Evolutionary conservation across 768 basidiomycete species (phyloP), one percentile per base, ranked within the genome.

Genomic region (Rhizopogon vesiculosus): DNA sequence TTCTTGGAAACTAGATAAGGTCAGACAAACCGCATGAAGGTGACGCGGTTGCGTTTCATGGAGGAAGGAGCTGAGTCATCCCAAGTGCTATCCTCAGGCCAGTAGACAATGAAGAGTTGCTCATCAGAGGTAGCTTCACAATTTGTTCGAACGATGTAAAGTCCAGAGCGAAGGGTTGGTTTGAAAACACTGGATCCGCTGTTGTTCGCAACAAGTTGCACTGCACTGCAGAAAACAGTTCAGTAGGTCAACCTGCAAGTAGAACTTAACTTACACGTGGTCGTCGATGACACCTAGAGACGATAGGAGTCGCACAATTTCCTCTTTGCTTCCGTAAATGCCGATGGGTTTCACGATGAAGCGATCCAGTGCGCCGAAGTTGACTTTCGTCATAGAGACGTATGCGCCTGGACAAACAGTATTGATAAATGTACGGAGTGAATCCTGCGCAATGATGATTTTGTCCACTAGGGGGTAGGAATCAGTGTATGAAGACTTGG

Each of bases 41-140:
- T 82, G 3, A 79, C 70, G 5, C 84, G 73, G 66, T 84, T 86
- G 3, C 78, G 74, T 29, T 72, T 62, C 46, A 81, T 74, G 4
- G 80, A 68, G 1, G 75, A 68, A 6, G 67, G 38, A 0, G 80
- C 76, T 15, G 71, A 66, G 61, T 84, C 82, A 35, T 78, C 63
- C 84, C 84, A 86, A 0, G 84, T 85, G 0, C 68, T 73, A 33
- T 80, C 72, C 56, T 86, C 82, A 0, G 84, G 84, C 85, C 85
- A 86, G 54, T 81, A 85, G 7, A 86, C 59, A 10, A 82, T 72
- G 50, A 79, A 82, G 6, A 79, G 50, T 22, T 70, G 62, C 28
- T 71, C 64, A 1, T 44, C 28, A 2, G 58, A 56, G 0, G 38
- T 56, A 12, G 46, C 43, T 25, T 16, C 46, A n/a, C 25, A 38